Base-by-base conservation (phyloP, 192 early-diverging fungal genomes). In the Umbelopsis isabellina region DNA sequence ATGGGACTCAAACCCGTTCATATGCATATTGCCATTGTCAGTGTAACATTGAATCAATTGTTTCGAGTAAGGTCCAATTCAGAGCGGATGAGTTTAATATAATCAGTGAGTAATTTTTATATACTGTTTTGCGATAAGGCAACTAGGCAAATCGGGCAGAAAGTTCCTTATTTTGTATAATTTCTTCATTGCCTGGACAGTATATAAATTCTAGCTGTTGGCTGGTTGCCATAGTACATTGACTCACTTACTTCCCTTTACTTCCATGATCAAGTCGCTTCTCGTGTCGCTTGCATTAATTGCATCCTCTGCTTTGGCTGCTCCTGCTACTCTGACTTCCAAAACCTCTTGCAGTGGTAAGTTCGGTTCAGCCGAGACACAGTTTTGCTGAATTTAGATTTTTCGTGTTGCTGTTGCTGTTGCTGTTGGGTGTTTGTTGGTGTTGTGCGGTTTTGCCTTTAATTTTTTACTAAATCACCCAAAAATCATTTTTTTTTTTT, bases 121-220 rank as follows among this genome's bases (percentile, higher is more conserved):
- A 30, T 6, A 11, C 16, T 33, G 8, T 8, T 16, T 10, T 33
- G 30, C 15, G 55, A 61, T 16, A 49, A 21, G 2, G 48, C 37
- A 10, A 10, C 27, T 35, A n/a, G 27, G 55, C 55, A 35, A 61
- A 61, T 61, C 25, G 27, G 55, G 55, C 27, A 61, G 18, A 61
- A 61, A 61, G 55, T 61, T 11, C 55, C 55, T 61, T 35, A 61
- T 61, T 61, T 61, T 61, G 30, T 61, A 35, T 11, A 15, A 10
- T n/a, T 61, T 61, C 25, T 35, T 13, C 25, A 25, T n/a, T 18
- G 30, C 6, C 16, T 6, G 11, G 15, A 12, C 27, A 16, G 12
- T 61, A 35, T 61, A 61, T 35, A 61, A 35, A 15, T 35, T 16
- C 10, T 15, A 15, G 21, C 9, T 35, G 15, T 5, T 25, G 27